Conservation (phyloP, 1,139 yeast species). For the Barnettozyma hawaiiensis region DNA sequence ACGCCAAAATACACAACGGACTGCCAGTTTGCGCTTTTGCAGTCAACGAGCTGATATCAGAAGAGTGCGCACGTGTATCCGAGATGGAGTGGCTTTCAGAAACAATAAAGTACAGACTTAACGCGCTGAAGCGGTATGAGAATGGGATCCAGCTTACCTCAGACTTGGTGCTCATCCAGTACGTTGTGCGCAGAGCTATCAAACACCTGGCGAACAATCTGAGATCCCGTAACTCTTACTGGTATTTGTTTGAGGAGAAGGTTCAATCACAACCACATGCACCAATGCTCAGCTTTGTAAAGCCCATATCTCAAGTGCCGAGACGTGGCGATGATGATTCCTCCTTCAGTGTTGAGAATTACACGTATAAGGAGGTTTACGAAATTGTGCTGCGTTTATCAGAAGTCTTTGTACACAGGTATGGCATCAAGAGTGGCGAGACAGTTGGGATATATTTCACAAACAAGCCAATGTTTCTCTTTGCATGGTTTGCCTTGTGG, state of each 20-base stretch:
- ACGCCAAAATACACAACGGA: too few relatives aligned
- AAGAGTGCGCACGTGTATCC: too few relatives aligned
- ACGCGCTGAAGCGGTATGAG: slow-evolving; percentile 6
- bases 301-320: slow-evolving; percentile 38
- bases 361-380: slow-evolving; percentile 65
- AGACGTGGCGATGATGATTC: slow-evolving; percentile 46
- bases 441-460: slow-evolving; percentile 74
- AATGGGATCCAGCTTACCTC: slow-evolving; percentile 22
- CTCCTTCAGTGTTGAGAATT: slow-evolving; percentile 55
- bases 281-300: slow-evolving; percentile 57
- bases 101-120: not conserved
- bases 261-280: slow-evolving; percentile 47
- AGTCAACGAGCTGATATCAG: too few relatives aligned
- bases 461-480: slow-evolving; percentile 76
- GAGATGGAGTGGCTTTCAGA: not conserved
- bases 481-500: slow-evolving; percentile 86
- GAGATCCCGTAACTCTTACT: slow-evolving; percentile 51
- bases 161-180: slow-evolving; percentile 27
- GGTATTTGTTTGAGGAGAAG: slow-evolving; percentile 58
- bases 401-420: slow-evolving; percentile 54
- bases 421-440: slow-evolving; percentile 60
- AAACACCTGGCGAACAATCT: slow-evolving; percentile 20
- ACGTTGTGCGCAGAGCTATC: slow-evolving; percentile 23
- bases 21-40: too few relatives aligned
- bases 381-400: slow-evolving; percentile 62